Percentiles rank a stretch among this genome's conserved stretches.
Evolutionary conservation across 495 filamentous ascomycete species (phyloP).

Genomic region (Neurospora terricola): DNA sequence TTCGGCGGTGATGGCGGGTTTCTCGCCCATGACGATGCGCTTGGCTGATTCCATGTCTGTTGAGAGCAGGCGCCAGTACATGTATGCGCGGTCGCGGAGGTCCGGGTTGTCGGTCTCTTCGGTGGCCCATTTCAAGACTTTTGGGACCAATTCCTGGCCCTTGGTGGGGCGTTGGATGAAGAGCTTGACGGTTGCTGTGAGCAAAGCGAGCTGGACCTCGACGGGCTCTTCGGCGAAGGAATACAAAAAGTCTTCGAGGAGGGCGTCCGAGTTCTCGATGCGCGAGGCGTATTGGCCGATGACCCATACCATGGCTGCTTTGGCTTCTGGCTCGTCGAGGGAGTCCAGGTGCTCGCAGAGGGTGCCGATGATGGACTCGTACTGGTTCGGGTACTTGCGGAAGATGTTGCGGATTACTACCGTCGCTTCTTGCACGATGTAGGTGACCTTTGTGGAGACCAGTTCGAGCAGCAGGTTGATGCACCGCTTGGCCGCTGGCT

Average conservation of each 20-base stretch:
- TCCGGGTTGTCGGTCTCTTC: conserved; percentile 95
- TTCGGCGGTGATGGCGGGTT: conserved; percentile 87
- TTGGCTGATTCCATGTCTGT: conserved; percentile 82
- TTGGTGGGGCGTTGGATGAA: conserved; percentile 92
- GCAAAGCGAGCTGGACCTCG: conserved; percentile 67
- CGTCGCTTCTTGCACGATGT: conserved; percentile 96
- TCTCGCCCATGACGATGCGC: conserved; percentile 86
- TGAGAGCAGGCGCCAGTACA: conserved; percentile 96
- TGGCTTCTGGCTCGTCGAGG: conserved; percentile 84
- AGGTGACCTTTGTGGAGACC: conserved; percentile 95
- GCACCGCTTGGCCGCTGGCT: conserved; percentile 83
- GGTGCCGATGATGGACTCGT: conserved; percentile 94
- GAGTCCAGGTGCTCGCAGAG: conserved; percentile 96
- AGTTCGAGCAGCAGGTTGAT: conserved; percentile 89
- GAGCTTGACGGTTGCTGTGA: conserved; percentile 93
- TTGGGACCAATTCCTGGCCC: conserved; percentile 81
- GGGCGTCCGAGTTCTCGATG: conserved; percentile 88
- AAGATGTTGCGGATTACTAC: conserved; percentile 99
- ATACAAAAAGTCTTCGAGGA: conserved; percentile 90
- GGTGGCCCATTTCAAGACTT: conserved; percentile 84
- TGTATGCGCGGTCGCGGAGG: conserved; percentile 91
- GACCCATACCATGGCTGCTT: conserved; percentile 94
- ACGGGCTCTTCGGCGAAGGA: conserved; percentile 73
- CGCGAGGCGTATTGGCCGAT: conserved; percentile 98
- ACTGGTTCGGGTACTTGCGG: conserved; percentile 82